Percentiles rank a stretch among this genome's conserved stretches.
These are phyloP conservation scores for Chrysosporium keratinophilum DNA, from an alignment of 2,329 filamentous ascomycete species.

Conservation along the genomic window DNA sequence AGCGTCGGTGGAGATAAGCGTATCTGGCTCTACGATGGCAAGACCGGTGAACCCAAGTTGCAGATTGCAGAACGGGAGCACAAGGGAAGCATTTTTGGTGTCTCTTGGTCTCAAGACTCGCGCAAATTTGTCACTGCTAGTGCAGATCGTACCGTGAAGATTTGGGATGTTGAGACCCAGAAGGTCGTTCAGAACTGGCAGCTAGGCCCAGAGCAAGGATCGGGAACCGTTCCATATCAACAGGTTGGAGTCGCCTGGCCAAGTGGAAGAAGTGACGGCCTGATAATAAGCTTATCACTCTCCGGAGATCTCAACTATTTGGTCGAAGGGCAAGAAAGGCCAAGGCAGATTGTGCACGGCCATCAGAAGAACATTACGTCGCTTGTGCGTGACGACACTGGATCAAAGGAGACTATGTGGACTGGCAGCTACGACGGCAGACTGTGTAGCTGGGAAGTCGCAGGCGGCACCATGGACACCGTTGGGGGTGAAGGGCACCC, in stretches of 20 bases:
- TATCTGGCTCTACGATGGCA: constrained; percentile 93
- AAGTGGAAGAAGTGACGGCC: constrained; percentile 65
- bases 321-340: constrained; percentile 57
- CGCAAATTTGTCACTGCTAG: constrained; percentile 81
- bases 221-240: constrained; percentile 65
- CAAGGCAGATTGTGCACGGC: constrained; percentile 64
- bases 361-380: constrained; percentile 89
- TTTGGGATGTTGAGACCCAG: constrained; percentile 81
- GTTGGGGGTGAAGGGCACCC: constrained; percentile 74
- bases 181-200: constrained; percentile 73
- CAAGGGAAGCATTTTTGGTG: constrained; percentile 82
- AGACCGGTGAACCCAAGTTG: constrained; percentile 73
- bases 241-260: constrained; percentile 94
- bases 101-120: constrained; percentile 82
- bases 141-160: constrained; percentile 85
- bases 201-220: constrained; percentile 59
- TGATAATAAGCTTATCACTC: constrained; percentile 83
- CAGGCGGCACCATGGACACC: constrained; percentile 55
- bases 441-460: constrained; percentile 72
- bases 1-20: constrained; percentile 86
- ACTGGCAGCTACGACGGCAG: constrained; percentile 90
- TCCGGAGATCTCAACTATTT: constrained; percentile 87
- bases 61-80: constrained; percentile 66
- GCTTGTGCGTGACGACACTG: constrained; percentile 47
- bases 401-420: constrained; percentile 54